These are phyloP conservation scores for Geranium incanum DNA, from an alignment of 441 rosid genomes.

Conservation along the genomic window DNA sequence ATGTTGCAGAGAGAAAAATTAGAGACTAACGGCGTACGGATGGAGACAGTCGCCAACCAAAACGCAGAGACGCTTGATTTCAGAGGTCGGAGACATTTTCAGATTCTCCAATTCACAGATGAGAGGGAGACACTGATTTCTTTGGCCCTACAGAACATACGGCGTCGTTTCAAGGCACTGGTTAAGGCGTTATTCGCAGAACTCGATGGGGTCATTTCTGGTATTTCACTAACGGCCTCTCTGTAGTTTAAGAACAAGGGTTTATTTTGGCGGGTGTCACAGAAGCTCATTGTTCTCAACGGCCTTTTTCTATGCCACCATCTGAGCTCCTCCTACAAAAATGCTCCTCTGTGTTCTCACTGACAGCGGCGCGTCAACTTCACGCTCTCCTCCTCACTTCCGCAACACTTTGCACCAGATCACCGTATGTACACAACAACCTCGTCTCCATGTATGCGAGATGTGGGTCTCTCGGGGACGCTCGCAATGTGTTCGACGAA, in stretches of 20 bases:
- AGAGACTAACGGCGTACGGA: conserved; percentile 31
- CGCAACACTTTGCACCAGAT: conserved; percentile 1
- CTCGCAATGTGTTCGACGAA: conserved; percentile 55
- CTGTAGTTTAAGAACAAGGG: neutral
- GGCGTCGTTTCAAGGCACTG: neutral
- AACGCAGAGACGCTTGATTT: conserved; percentile 30
- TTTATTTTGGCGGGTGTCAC: conserved; percentile 15
- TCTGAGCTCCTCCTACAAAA: conserved; percentile 36
- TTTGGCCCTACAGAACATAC: neutral
- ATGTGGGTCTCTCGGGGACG: conserved; percentile 45
- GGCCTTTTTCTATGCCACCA: conserved; percentile 27
- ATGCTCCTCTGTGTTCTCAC: conserved; percentile 45
- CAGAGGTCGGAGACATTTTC: conserved; percentile 29
- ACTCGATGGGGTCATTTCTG: neutral
- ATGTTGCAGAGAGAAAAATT: neutral
- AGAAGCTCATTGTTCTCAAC: neutral
- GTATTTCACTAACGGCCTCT: neutral
- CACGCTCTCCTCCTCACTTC: conserved; percentile 52
- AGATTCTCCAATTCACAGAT: neutral
- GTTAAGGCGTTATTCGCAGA: neutral
- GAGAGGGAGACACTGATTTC: neutral
- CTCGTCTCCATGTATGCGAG: conserved; percentile 56
- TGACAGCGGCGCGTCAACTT: conserved; percentile 52
- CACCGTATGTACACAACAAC: conserved; percentile 56
- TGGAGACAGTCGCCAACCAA: conserved; percentile 39